phyloP scores from a whole-genome alignment of 768 basidiomycete species.

The Strobilomyces confusus region DNA sequence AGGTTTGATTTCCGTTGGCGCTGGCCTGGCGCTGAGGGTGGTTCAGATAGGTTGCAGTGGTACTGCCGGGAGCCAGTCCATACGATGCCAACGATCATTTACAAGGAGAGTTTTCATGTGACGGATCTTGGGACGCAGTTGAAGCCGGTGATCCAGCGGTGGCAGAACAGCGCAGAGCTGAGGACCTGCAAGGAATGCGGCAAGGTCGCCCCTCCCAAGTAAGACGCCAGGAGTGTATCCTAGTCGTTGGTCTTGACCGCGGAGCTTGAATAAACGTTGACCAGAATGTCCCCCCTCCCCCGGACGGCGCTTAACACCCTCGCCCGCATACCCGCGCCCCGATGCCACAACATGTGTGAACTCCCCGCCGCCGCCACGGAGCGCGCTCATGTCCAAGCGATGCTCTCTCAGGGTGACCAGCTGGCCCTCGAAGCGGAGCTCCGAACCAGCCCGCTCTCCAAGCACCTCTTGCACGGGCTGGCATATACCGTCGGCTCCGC shows the following conservation, averaged over 20 bases:
- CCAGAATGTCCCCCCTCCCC: background rate
- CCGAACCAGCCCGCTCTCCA: slow-evolving; percentile 34
- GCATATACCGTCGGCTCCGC: slow-evolving; percentile 62
- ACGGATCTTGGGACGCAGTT: slow-evolving; percentile 91
- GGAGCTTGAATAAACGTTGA: slow-evolving; percentile 16
- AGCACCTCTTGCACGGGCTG: slow-evolving; percentile 47
- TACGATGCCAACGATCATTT: slow-evolving; percentile 64
- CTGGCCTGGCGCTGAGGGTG: background rate
- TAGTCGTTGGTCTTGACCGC: background rate
- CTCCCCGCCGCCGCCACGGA: slow-evolving; percentile 36
- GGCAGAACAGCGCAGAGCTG: slow-evolving; percentile 64
- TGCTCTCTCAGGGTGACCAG: slow-evolving; percentile 11
- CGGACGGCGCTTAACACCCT: background rate
- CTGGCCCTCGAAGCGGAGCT: slow-evolving; percentile 14
- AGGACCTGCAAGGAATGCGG: slow-evolving; percentile 76
- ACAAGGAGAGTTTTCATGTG: slow-evolving; percentile 83
- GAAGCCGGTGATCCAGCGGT: slow-evolving; percentile 84
- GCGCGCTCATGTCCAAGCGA: slow-evolving; percentile 32
- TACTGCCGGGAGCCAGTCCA: slow-evolving; percentile 73
- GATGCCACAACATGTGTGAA: slow-evolving; percentile 44
- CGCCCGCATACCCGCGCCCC: slow-evolving; percentile 25
- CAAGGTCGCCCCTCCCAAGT: slow-evolving; percentile 54
- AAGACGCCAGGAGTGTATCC: background rate
- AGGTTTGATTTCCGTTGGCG: slow-evolving; percentile 12
- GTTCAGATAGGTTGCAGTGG: slow-evolving; percentile 87